Evolutionary conservation across 305 asterid genomes (phyloP).

Genomic region (Plantago rigida): DNA sequence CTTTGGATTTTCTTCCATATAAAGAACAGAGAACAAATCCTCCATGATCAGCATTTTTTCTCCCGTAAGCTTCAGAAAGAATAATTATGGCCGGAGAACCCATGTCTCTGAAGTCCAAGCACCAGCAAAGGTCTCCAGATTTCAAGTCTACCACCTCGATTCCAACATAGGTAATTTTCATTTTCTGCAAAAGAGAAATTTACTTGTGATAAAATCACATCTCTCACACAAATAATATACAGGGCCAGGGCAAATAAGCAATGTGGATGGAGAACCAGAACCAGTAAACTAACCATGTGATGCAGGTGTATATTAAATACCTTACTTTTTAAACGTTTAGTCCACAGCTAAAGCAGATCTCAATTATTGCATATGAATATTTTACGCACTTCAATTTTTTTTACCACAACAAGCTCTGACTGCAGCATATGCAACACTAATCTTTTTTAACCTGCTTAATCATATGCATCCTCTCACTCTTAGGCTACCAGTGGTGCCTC

Average conservation of each 20-base stretch:
- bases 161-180: constrained; percentile 80
- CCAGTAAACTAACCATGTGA: background rate
- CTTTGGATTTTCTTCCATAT: constrained; percentile 95
- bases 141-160: constrained; percentile 75
- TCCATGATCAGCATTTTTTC: constrained; percentile 61
- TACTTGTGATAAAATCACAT: too few species aligned
- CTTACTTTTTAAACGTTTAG: background rate
- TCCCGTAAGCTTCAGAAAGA: constrained; percentile 75
- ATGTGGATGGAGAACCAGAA: constrained; percentile 5
- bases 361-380: background rate
- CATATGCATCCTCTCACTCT: constrained; percentile 9
- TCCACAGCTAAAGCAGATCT: background rate
- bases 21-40: constrained; percentile 87
- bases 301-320: background rate
- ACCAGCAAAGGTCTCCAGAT: constrained; percentile 93
- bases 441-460: background rate
- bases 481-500: constrained; percentile 11
- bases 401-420: background rate
- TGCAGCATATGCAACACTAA: constrained; percentile 17
- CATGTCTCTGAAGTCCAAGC: constrained; percentile 99
- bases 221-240: constrained; percentile 6
- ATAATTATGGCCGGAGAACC: constrained; percentile 76
- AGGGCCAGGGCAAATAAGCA: constrained; percentile 7
- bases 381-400: constrained; percentile 5
- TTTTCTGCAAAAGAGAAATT: constrained; percentile 52